Base-by-base conservation (phyloP, 2,329 filamentous ascomycete genomes). In the Penicillium frequentans region DNA sequence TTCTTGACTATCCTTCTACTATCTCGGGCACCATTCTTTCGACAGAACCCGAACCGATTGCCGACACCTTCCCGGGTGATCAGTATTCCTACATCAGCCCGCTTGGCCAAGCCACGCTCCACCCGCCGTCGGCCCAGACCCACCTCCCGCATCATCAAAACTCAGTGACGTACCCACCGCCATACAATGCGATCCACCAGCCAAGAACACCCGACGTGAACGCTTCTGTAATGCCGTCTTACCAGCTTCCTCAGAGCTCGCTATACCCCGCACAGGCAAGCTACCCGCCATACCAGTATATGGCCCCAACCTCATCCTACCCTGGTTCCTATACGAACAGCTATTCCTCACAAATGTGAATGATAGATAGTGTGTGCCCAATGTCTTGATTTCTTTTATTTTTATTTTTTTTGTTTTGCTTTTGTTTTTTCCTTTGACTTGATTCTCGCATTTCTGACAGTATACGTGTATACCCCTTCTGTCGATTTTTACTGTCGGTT, bases 131-230 rank as follows among this genome's bases (percentile, higher is more conserved):
- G 59, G 58, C 49, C 61, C 56, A 60, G 58, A 55, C 64, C 55
- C 61, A 68, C 56, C 57, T 65, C 54, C 55, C 67, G 56, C 70
- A 71, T 63, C 70, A 69, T 63, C 68, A 67, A 53, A 70, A 64
- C 51, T 70, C 70, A 14, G 65, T 70, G 49, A 67, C 70, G 44
- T 73, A 73, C 52, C 71, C 71, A 51, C 70, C 69, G 19, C 69
- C 68, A n/a, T 72, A 63, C 57, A 71, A 71, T 50, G 55, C 68
- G 23, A 62, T 65, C 24, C 64, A 69, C 31, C 62, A 64, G 45
- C 56, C 60, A 14, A 58, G 58, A 44, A 60, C 62, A 21, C 56
- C 64, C 21, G 63, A 65, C 52, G 54, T 52, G 23, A 56, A 67
- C 47, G 43, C 66, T 57, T 56, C 57, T 42, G 54, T 66, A 42